Evolutionary conservation across 169 alveolate genomes (phyloP).

Genomic region (Babesia sp.): DNA sequence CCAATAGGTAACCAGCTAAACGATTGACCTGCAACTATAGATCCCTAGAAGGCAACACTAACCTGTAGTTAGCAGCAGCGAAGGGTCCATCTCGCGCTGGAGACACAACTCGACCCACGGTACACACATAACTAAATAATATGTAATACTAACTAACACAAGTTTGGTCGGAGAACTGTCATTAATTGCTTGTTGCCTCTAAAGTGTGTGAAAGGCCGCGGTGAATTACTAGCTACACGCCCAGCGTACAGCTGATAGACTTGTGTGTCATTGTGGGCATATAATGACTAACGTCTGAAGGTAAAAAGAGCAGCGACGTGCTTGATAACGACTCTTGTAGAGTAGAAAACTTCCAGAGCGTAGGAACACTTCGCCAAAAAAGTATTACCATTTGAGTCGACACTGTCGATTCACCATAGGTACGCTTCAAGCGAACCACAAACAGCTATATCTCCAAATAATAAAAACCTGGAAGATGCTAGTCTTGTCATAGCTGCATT

Average conservation of each 20-base stretch:
- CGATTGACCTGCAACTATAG: conserved; percentile 42
- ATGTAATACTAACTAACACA: not conserved
- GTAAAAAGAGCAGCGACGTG: not conserved
- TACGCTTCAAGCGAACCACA: not conserved
- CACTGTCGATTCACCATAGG: not conserved
- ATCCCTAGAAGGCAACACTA: not conserved
- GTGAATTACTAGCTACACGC: not conserved
- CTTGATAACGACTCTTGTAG: not conserved
- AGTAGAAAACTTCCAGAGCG: not conserved
- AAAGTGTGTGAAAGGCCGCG: conserved; percentile 9
- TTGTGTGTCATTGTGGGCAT: not conserved
- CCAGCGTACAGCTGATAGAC: not conserved
- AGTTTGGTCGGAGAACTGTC: not conserved
- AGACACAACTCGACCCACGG: conserved; percentile 8
- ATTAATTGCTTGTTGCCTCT: conserved; percentile 7
- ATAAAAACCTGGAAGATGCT: too few relatives aligned
- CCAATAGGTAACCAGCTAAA: conserved; percentile 53
- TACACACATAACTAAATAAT: not conserved
- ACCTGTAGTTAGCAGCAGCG: conserved; percentile 22
- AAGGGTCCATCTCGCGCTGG: conserved; percentile 29
- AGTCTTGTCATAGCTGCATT: too few relatives aligned
- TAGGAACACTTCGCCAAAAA: not conserved
- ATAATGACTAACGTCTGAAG: not conserved
- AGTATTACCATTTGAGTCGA: not conserved
- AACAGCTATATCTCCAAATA: not conserved